These are phyloP conservation scores for Lyophyllum semitale DNA, from an alignment of 768 basidiomycete genomes.

Conservation along the genomic window DNA sequence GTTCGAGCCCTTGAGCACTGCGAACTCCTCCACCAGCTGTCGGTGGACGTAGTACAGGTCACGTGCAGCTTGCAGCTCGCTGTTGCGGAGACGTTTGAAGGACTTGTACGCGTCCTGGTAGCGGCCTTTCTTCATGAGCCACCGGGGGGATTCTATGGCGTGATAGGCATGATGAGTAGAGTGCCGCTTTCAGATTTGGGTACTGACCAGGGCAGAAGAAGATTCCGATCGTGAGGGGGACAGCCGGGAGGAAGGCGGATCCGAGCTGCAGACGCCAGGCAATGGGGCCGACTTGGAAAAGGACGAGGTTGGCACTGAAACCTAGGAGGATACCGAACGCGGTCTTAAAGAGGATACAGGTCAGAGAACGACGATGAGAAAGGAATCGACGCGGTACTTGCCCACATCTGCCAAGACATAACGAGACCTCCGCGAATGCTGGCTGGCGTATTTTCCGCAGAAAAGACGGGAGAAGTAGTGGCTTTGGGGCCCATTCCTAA, in stretches of 20 bases:
- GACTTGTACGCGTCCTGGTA: slow-evolving; percentile 69
- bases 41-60: slow-evolving; percentile 79
- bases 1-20: slow-evolving; percentile 53
- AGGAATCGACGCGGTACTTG: slow-evolving; percentile 21
- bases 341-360: slow-evolving; percentile 40
- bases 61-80: slow-evolving; percentile 75
- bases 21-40: slow-evolving; percentile 65
- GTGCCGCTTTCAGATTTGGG: neutral
- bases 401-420: slow-evolving; percentile 93
- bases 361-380: neutral
- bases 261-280: slow-evolving; percentile 85
- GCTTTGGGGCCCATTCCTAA: slow-evolving; percentile 69
- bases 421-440: slow-evolving; percentile 85
- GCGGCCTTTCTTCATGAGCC: slow-evolving; percentile 80
- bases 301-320: slow-evolving; percentile 63
- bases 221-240: slow-evolving; percentile 46
- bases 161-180: neutral
- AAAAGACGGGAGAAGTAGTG: slow-evolving; percentile 62
- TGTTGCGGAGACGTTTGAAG: slow-evolving; percentile 67
- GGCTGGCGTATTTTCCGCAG: slow-evolving; percentile 79
- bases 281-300: slow-evolving; percentile 56
- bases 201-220: slow-evolving; percentile 55
- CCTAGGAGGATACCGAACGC: slow-evolving; percentile 84
- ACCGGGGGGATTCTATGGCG: slow-evolving; percentile 73
- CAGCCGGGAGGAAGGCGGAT: slow-evolving; percentile 65